phyloP scores from a whole-genome alignment of 176 grass and related monocot species.

The Juncus effusus region DNA sequence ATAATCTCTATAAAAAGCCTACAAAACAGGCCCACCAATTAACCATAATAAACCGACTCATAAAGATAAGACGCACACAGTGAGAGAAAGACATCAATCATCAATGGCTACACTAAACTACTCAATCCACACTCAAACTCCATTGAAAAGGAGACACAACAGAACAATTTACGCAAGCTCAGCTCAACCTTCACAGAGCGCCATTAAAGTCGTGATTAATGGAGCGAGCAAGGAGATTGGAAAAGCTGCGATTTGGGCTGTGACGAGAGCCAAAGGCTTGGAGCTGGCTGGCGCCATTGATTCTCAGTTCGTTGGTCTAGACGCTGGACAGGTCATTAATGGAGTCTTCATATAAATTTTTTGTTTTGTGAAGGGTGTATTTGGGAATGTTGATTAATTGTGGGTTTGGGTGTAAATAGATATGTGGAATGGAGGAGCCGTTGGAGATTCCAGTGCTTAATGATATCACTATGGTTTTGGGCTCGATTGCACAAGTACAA shows the following conservation, averaged over 20 bases:
- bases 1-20: neutral
- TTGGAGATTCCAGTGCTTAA: constrained; percentile 88
- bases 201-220: constrained; percentile 79
- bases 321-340: constrained; percentile 61
- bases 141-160: constrained; percentile 3
- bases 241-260: constrained; percentile 48
- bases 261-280: constrained; percentile 74
- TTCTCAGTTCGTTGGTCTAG: constrained; percentile 45
- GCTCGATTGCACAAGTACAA: constrained; percentile 59
- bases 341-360: neutral
- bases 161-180: constrained; percentile 23
- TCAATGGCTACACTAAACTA: constrained; percentile 38
- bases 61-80: neutral
- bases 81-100: neutral
- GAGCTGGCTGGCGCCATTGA: constrained; percentile 71
- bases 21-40: neutral
- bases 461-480: constrained; percentile 87
- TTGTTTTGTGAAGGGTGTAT: neutral
- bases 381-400: neutral
- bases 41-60: neutral
- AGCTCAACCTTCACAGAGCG: constrained; percentile 49
- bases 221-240: constrained; percentile 69
- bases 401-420: constrained; percentile 19
- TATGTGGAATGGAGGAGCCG: constrained; percentile 76
- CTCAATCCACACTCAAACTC: constrained; percentile 21